Base-by-base conservation (phyloP, 345 rosid genomes). In the Bruguiera gymnorhiza region DNA sequence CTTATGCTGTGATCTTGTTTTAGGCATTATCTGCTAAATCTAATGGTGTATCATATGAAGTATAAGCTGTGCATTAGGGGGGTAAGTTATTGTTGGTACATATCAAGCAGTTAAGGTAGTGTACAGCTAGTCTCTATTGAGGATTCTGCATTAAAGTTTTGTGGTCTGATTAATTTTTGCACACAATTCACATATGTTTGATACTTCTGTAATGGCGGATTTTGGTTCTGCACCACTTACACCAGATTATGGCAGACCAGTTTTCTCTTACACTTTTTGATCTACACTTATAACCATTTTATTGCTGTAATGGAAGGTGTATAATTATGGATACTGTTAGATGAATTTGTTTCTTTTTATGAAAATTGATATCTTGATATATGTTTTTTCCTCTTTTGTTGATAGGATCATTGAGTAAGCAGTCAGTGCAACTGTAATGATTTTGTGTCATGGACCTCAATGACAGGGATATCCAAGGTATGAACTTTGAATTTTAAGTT, bases 301-400 rank as follows among this genome's bases (percentile, higher is more conserved):
- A 65, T 94, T 37, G 81, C 88, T 67, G 92, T 91, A 63, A 91
- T 84, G 79, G 98, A 94, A 91, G 97, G 98, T 89, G 6, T 32
- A 32, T 6, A 32, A 32, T 6, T 32, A 6, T 6, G 36, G 36
- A 32, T 32, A 32, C 48, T 54, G 31, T 53, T 69, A 39, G 29
- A 52, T 27, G 37, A 24, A 13, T 55, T 8, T 32, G 26, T 21
- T 43, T 21, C 8, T 8, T 46, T 27, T 9, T 62, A n/a, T 2
- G 26, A 54, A 13, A 21, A 29, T 13, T 32, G 36, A 32, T 32
- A 26, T 68, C 24, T 32, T 31, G 24, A 39, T 39, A 39, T 39
- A 39, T 39, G 16, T 26, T 59, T 56, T 57, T 58, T 18, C 46
- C 62, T 73, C 27, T 10, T 1, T 48, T 70, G 34, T 68, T 70